Base-by-base conservation (phyloP, 768 basidiomycete genomes). In the Sporobolomyces phaffii region DNA sequence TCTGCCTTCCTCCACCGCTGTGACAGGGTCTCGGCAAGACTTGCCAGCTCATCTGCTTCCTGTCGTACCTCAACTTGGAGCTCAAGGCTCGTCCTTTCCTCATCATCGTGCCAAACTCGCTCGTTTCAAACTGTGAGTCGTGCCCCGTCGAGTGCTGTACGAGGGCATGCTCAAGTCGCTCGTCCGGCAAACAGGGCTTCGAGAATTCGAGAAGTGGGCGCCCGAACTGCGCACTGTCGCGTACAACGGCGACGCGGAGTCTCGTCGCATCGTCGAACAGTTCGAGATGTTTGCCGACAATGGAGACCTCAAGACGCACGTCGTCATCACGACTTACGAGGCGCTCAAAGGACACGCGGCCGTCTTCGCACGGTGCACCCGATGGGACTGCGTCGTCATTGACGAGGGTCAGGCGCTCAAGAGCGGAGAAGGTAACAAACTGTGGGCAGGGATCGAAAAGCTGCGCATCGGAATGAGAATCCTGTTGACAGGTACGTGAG, bases 101-200 rank as follows among this genome's bases (percentile, higher is more conserved):
- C 18, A 86, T 99, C 15, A 86, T 96, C 7, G 96, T 98, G 8
- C 96, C 96, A 1, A 96, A 99, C 75, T 94, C 92, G 17, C 96
- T 93, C 0, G 87, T 98, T 69, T 87, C 87, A 8, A 96, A 91
- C 56, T 74, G 71, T 64, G n/a, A 40, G 67, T 44, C 22, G 24
- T n/a, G 13, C 3, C 17, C 2, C 38, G 8, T 14, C 38, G 36
- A 45, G 4, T 34, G 13, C 40, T 38, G 33, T 5, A 14, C 34
- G 7, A 36, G 31, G 15, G n/a, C 58, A 5, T 18, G 56, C 28
- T 11, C 11, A 76, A 24, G 31, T 24, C 28, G 2, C 1, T 20
- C 20, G 0, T 28, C 9, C n/a, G 17, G 36, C 40, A 72, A 96
- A 33, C 40, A 65, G 64, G 64, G 94, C 84, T 94, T 18, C 83